Evolutionary conservation across 140 eudicot species (phyloP).

Genomic region (Anethum foeniculum): DNA sequence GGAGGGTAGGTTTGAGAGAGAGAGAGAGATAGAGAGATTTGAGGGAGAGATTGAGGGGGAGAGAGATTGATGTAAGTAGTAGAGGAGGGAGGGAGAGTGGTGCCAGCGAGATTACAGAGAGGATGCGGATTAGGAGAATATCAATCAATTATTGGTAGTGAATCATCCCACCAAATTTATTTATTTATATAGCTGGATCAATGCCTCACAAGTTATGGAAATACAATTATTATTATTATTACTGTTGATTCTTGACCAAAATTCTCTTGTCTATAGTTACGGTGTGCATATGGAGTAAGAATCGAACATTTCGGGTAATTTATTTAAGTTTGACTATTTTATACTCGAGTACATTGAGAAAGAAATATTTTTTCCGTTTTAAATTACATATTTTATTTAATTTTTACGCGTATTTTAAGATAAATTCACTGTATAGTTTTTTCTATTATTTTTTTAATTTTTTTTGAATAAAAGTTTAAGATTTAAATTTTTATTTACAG

Average conservation of each 20-base stretch:
- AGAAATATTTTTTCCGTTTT: too few species aligned
- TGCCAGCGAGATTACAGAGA: constrained; percentile 80
- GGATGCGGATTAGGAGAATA: constrained; percentile 34
- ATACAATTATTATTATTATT: background rate
- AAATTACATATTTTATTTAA: too few species aligned
- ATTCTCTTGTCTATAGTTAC: background rate
- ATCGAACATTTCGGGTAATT: background rate
- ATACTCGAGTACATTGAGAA: background rate
- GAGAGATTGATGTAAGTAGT: background rate
- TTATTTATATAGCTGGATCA: background rate
- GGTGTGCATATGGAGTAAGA: background rate
- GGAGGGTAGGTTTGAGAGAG: constrained; percentile 2
- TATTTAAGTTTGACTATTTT: background rate
- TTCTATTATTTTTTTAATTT: too few species aligned
- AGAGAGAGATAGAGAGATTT: constrained; percentile 14
- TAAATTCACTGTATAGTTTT: too few species aligned
- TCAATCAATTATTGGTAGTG: constrained; percentile 2
- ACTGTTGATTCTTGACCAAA: background rate
- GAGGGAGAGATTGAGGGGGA: constrained; percentile 4
- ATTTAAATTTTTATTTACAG: too few species aligned
- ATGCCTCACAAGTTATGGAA: background rate
- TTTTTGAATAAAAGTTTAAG: too few species aligned
- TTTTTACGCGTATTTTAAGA: too few species aligned
- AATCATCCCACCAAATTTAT: background rate
- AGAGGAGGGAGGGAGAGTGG: background rate